These are phyloP conservation scores for Rhizodiscina lignyota DNA, from an alignment of 495 filamentous ascomycete genomes.

Conservation along the genomic window DNA sequence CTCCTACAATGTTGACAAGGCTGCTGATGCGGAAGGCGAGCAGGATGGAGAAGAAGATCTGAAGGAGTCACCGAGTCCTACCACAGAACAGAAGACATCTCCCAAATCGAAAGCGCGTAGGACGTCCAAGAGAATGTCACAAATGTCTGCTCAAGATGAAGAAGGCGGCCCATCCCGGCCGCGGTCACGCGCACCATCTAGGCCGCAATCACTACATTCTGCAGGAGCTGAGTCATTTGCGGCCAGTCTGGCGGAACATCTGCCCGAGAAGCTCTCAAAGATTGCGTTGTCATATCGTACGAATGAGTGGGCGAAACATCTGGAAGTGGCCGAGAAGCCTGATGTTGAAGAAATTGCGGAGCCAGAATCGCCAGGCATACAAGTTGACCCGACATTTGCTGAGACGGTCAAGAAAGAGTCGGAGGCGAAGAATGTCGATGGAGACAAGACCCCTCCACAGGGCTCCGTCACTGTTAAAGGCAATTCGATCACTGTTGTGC, in stretches of 20 bases:
- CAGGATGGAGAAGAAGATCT: too few relatives aligned
- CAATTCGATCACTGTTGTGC: not conserved
- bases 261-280: slow-evolving; percentile 44
- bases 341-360: slow-evolving; percentile 37
- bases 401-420: slow-evolving; percentile 11
- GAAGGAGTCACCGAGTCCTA: too few relatives aligned
- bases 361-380: slow-evolving; percentile 16
- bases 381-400: slow-evolving; percentile 9
- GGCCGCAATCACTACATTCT: too few relatives aligned
- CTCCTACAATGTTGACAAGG: too few relatives aligned
- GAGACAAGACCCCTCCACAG: not conserved
- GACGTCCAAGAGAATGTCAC: too few relatives aligned
- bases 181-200: too few relatives aligned
- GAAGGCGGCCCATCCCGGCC: too few relatives aligned
- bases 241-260: slow-evolving; percentile 22
- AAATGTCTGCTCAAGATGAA: too few relatives aligned
- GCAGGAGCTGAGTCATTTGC: slow-evolving; percentile 28
- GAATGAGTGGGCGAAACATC: slow-evolving; percentile 93
- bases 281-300: slow-evolving; percentile 73
- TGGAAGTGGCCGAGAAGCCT: slow-evolving; percentile 59
- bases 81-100: too few relatives aligned
- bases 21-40: too few relatives aligned
- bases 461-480: not conserved
- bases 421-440: not conserved
- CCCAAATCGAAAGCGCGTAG: too few relatives aligned